Evolutionary conservation across 1,284 basidiomycete genomes (phyloP).

Genomic region (Fomitopsis palustris): DNA sequence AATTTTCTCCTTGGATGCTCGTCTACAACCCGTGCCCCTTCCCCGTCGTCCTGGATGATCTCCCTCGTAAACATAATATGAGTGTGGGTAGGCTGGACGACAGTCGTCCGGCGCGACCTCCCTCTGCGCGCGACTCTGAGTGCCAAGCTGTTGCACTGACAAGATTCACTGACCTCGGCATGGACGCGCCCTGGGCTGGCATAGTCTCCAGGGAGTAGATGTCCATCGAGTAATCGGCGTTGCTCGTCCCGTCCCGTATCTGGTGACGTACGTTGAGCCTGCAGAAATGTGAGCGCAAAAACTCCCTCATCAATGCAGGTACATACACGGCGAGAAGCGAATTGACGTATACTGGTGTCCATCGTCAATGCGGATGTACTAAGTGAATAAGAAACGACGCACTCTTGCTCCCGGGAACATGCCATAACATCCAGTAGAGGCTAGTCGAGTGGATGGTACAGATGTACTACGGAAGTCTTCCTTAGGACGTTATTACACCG

Average conservation of each 20-base stretch:
- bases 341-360: constrained; percentile 5
- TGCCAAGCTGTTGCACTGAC: not conserved
- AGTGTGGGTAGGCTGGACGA: not conserved
- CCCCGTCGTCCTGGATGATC: constrained; percentile 1
- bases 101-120: not conserved
- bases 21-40: constrained; percentile 35
- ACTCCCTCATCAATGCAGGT: not conserved
- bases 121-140: not conserved
- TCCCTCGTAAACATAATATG: constrained; percentile 6
- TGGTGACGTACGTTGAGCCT: constrained; percentile 6
- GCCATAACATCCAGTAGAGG: constrained; percentile 6
- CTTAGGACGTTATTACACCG: no score
- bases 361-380: not conserved
- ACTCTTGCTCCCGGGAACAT: constrained; percentile 7
- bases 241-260: not conserved
- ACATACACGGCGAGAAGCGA: constrained; percentile 8
- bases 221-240: not conserved
- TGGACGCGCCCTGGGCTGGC: not conserved
- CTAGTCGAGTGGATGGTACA: not conserved
- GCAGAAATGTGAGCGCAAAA: not conserved
- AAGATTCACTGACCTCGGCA: not conserved
- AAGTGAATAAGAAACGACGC: not conserved
- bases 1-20: constrained; percentile 41
- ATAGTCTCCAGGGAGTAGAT: not conserved
- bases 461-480: constrained; percentile 1